Percentiles rank a stretch among this genome's conserved stretches.
These are phyloP conservation scores for Spathaspora sp. DNA, from an alignment of 805 yeast species.

Conservation along the genomic window DNA sequence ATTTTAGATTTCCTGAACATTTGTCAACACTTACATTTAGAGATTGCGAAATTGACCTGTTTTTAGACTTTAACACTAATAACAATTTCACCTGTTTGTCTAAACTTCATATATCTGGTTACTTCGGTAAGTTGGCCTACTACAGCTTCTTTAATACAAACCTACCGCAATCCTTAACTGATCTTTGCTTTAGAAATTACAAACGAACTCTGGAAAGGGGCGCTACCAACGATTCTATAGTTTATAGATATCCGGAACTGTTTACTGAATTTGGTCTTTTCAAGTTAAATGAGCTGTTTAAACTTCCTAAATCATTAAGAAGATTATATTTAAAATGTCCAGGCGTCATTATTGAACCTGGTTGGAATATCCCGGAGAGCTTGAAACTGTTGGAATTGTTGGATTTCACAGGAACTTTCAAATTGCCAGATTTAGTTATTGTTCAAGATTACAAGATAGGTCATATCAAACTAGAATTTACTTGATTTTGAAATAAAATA, in stretches of 20 bases:
- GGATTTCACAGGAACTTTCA: background rate
- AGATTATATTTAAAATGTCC: conserved; percentile 1
- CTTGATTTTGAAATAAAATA: background rate
- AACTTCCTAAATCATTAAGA: background rate
- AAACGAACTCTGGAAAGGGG: background rate
- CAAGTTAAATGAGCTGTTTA: background rate
- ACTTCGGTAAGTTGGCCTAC: background rate
- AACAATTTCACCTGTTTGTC: background rate
- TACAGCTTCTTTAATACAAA: conserved; percentile 1
- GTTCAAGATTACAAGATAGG: background rate
- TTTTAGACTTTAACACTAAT: background rate
- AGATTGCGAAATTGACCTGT: conserved; percentile 1
- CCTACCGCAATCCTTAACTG: background rate
- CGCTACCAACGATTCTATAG: background rate
- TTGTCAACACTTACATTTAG: background rate
- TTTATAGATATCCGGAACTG: background rate
- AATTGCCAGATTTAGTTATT: background rate
- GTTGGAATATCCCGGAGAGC: background rate
- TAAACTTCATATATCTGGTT: background rate
- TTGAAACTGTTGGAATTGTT: background rate
- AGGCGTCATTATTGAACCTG: background rate
- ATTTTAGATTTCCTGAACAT: background rate
- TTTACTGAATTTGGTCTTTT: background rate
- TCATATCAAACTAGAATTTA: background rate
- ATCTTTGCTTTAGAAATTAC: background rate